Conservation (phyloP, 2,329 filamentous ascomycete species). For the Colletotrichum gigasporum region DNA sequence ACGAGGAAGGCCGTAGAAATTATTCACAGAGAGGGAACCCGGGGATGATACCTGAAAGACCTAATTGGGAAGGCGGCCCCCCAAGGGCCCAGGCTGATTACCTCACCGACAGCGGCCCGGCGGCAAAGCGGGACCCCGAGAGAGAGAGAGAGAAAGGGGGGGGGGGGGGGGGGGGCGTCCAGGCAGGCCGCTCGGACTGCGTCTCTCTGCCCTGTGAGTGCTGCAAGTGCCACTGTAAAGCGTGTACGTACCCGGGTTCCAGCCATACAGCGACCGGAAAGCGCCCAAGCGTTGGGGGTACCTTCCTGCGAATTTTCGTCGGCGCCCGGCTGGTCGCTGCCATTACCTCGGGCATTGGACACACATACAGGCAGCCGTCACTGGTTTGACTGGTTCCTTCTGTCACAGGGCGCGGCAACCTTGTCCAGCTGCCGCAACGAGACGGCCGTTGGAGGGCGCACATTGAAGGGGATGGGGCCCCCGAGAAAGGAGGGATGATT, state of each 20-base stretch:
- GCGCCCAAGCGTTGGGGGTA: too few species aligned
- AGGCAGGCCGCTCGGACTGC: conserved; percentile 3
- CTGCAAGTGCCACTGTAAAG: too few species aligned
- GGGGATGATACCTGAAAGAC: conserved; percentile 32
- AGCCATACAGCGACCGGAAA: conserved; percentile 1
- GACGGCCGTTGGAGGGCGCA: too few species aligned
- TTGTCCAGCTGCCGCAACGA: neutral
- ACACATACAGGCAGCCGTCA: neutral
- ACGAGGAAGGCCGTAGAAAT: conserved; percentile 14
- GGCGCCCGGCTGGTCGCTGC: neutral
- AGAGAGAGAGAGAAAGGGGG: too few species aligned
- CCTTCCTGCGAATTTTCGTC: neutral
- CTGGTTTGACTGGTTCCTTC: too few species aligned
- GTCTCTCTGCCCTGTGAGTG: too few species aligned
- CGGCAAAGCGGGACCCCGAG: conserved; percentile 24
- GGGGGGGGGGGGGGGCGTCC: too few species aligned
- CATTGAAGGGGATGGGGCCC: too few species aligned
- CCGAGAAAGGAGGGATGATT: conserved; percentile 18
- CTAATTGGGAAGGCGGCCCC: conserved; percentile 28
- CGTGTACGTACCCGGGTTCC: neutral
- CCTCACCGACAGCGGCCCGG: conserved; percentile 31
- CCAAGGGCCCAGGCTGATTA: conserved; percentile 30
- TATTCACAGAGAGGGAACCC: conserved; percentile 10
- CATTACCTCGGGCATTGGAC: neutral
- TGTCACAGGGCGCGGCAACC: neutral